Conservation (phyloP, 192 early-diverging fungal genomes). For the Podila verticillata region DNA sequence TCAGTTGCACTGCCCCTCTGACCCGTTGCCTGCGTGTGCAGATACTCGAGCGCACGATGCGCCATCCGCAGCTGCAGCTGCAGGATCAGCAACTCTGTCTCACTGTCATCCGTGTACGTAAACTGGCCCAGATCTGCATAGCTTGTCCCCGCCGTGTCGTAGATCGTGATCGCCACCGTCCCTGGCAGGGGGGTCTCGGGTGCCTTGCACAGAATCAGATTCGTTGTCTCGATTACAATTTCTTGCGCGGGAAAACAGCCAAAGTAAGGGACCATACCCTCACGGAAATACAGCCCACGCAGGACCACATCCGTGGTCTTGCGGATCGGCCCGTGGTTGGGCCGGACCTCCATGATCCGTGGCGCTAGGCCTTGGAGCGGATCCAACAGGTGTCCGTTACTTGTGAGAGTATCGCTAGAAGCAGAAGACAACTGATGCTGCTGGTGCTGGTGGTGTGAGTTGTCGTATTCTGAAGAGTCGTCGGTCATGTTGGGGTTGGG, state of each 20-base stretch:
- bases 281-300: constrained; percentile 31
- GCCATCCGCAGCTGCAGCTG: constrained; percentile 42
- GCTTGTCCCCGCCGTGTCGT: constrained; percentile 15
- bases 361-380: constrained; percentile 9
- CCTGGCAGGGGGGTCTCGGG: constrained; percentile 33
- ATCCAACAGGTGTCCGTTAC: background rate
- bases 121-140: constrained; percentile 39
- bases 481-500: background rate
- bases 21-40: constrained; percentile 31
- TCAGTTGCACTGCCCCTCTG: constrained; percentile 24
- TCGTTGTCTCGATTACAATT: constrained; percentile 27
- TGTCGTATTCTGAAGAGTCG: background rate
- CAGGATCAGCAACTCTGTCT: constrained; percentile 46
- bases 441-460: background rate
- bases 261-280: constrained; percentile 46
- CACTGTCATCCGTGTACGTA: constrained; percentile 40
- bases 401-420: background rate
- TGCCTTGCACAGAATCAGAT: constrained; percentile 34
- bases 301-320: constrained; percentile 34
- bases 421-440: background rate
- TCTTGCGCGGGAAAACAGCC: constrained; percentile 38
- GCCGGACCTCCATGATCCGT: constrained; percentile 24
- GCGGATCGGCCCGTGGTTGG: constrained; percentile 35
- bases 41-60: constrained; percentile 37
- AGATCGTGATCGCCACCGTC: constrained; percentile 35